Evolutionary conservation across 78 protist genomes (phyloP).

Genomic region (Neovahlkampfia damariscottae): DNA sequence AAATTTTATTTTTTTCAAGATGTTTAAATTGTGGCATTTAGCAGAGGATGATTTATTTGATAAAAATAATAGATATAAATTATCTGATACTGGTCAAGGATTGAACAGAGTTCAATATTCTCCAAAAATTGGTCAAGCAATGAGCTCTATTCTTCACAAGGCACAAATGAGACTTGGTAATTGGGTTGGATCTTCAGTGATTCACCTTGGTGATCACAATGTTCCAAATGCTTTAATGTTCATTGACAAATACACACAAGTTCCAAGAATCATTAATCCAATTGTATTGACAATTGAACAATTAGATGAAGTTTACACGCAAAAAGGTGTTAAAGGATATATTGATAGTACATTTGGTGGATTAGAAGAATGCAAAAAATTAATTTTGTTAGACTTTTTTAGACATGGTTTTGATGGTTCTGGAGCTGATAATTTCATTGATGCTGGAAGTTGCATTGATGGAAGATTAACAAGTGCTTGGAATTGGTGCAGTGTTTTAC

Average conservation of each 20-base stretch:
- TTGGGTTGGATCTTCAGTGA: slow-evolving; percentile 29
- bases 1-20: too few species aligned
- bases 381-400: slow-evolving; percentile 34
- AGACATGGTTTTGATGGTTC: slow-evolving; percentile 42
- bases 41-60: slow-evolving; percentile 52
- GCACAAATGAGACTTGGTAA: not conserved
- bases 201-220: slow-evolving; percentile 39
- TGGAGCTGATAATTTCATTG: slow-evolving; percentile 28
- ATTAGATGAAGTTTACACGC: not conserved
- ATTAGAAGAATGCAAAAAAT: not conserved
- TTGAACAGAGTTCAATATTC: slow-evolving; percentile 22
- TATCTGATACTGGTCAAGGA: slow-evolving; percentile 42
- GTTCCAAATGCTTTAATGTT: slow-evolving; percentile 31
- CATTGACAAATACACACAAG: slow-evolving; percentile 31
- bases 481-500: slow-evolving; percentile 37
- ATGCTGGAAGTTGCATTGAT: slow-evolving; percentile 49
- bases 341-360: slow-evolving; percentile 3
- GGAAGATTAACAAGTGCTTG: slow-evolving; percentile 52
- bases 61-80: not conserved
- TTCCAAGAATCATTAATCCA: slow-evolving; percentile 31
- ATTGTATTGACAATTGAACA: not conserved
- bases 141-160: not conserved
- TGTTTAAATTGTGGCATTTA: slow-evolving; percentile 77
- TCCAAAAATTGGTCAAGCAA: not conserved
- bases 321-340: not conserved